phyloP scores from a whole-genome alignment of 768 basidiomycete genomes.

The Tulasnella sp. region DNA sequence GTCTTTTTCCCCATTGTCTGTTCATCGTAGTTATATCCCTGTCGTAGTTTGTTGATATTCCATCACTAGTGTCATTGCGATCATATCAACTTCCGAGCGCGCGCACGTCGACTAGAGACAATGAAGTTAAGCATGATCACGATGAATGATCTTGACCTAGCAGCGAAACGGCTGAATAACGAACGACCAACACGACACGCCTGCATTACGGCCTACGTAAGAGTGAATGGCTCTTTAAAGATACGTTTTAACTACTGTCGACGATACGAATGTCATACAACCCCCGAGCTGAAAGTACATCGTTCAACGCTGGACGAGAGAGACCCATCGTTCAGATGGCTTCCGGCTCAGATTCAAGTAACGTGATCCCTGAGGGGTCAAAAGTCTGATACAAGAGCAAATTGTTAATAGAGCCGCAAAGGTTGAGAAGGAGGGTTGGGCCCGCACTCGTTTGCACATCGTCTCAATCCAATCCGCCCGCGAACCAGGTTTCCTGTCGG shows the following conservation, averaged over 20 bases:
- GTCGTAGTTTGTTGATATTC: background rate
- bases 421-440: background rate
- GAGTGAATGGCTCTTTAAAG: too few relatives aligned
- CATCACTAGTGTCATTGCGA: background rate
- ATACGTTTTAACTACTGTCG: too few relatives aligned
- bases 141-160: too few relatives aligned
- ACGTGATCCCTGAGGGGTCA: background rate
- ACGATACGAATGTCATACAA: background rate
- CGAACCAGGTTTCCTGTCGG: background rate
- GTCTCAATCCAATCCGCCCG: background rate
- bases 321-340: background rate
- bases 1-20: background rate
- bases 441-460: background rate
- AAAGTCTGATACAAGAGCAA: background rate
- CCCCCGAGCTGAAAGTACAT: background rate
- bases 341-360: background rate
- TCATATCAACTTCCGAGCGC: background rate
- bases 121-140: background rate
- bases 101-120: background rate
- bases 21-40: background rate
- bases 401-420: background rate
- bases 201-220: too few relatives aligned
- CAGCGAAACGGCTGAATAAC: too few relatives aligned
- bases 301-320: background rate
- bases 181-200: too few relatives aligned